Evolutionary conservation across 2,329 filamentous ascomycete genomes (phyloP).

Genomic region (Exophiala phaeomuriformis): DNA sequence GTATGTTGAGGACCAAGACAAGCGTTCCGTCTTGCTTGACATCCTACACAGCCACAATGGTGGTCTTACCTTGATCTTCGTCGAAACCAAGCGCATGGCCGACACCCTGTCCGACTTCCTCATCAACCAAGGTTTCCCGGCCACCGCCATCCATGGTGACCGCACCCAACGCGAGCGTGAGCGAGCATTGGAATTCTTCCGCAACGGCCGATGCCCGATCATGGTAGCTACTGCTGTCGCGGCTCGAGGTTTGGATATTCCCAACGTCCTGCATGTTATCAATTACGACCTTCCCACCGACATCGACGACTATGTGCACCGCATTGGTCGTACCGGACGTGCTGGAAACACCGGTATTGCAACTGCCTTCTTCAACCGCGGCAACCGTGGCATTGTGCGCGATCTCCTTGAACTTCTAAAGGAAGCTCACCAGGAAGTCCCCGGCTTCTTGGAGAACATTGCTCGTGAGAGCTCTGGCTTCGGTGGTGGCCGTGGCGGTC

Average conservation of each 20-base stretch:
- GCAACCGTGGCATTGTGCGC: slow-evolving; percentile 94
- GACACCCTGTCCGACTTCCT: slow-evolving; percentile 96
- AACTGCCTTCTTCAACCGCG: slow-evolving; percentile 99
- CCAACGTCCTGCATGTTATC: slow-evolving; percentile 93
- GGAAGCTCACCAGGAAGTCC: slow-evolving; percentile 96
- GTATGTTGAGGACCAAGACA: slow-evolving; percentile 94
- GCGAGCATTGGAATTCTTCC: slow-evolving; percentile 94
- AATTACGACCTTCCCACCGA: slow-evolving; percentile 99
- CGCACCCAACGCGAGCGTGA: slow-evolving; percentile 98
- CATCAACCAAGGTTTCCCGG: slow-evolving; percentile 97
- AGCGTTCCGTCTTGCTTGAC: slow-evolving; percentile 93
- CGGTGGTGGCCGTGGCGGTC: slow-evolving; percentile 60
- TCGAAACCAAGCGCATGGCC: slow-evolving; percentile 99
- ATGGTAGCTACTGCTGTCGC: slow-evolving; percentile 92
- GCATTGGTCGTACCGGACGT: slow-evolving; percentile 99
- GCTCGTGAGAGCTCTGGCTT: slow-evolving; percentile 83
- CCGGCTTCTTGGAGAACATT: slow-evolving; percentile 90
- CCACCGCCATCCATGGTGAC: slow-evolving; percentile 97
- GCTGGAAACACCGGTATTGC: slow-evolving; percentile 97
- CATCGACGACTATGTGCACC: slow-evolving; percentile 97
- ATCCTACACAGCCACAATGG: slow-evolving; percentile 90
- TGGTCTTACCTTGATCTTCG: slow-evolving; percentile 92
- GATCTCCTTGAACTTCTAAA: slow-evolving; percentile 96
- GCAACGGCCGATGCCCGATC: slow-evolving; percentile 89
- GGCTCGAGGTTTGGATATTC: slow-evolving; percentile 75